These are phyloP conservation scores for Colletotrichum sp. DNA, from an alignment of 2,329 filamentous ascomycete genomes.

Conservation along the genomic window DNA sequence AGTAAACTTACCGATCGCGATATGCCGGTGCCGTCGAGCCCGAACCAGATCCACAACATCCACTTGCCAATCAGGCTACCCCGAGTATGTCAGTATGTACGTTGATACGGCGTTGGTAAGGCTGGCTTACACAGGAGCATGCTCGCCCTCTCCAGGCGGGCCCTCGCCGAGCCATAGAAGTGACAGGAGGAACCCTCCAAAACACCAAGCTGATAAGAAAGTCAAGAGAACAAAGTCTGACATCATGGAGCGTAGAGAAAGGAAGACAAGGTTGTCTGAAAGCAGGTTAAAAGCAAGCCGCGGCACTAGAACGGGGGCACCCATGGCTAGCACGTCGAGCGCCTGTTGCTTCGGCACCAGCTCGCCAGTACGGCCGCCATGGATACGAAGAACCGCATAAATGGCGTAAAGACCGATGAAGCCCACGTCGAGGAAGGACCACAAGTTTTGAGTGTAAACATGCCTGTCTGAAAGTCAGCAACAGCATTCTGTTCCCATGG, in stretches of 20 bases:
- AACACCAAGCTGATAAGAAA: slow-evolving; percentile 80
- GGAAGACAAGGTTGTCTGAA: slow-evolving; percentile 83
- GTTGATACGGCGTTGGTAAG: too few relatives aligned
- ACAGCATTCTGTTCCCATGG: neutral
- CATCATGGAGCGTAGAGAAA: slow-evolving; percentile 85
- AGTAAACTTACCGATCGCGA: slow-evolving; percentile 52
- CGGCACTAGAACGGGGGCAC: slow-evolving; percentile 77
- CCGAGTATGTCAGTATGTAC: neutral
- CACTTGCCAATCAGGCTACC: slow-evolving; percentile 77
- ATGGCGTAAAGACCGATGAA: slow-evolving; percentile 75
- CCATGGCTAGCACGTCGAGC: slow-evolving; percentile 80
- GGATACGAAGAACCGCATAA: slow-evolving; percentile 72
- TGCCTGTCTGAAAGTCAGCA: slow-evolving; percentile 52
- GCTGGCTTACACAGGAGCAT: slow-evolving; percentile 57
- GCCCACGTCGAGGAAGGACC: slow-evolving; percentile 84
- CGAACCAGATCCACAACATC: slow-evolving; percentile 96
- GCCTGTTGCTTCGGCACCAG: slow-evolving; percentile 66
- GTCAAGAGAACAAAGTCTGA: slow-evolving; percentile 82
- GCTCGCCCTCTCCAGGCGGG: slow-evolving; percentile 37
- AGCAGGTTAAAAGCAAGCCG: slow-evolving; percentile 83
- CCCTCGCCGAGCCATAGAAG: slow-evolving; percentile 78
- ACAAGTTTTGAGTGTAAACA: slow-evolving; percentile 87
- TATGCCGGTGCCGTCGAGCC: slow-evolving; percentile 75
- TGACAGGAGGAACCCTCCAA: slow-evolving; percentile 80
- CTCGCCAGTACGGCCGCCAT: slow-evolving; percentile 60